Conservation (phyloP, 176 grass and related monocot species). For the Oryza meridionalis region DNA sequence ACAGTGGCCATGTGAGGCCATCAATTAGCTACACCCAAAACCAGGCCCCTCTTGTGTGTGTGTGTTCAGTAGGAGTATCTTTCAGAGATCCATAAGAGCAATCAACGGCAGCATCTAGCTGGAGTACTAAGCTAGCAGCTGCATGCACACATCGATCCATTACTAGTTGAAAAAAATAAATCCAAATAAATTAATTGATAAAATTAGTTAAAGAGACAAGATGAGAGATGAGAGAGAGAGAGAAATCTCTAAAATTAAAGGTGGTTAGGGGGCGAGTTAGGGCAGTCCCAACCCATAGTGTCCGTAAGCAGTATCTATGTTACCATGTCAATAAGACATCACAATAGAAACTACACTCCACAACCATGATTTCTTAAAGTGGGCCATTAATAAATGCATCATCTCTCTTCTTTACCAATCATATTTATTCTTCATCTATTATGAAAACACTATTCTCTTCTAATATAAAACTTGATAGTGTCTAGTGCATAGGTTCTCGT, state of each 20-base stretch:
- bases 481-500: too few species aligned
- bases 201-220: not conserved
- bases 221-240: too few species aligned
- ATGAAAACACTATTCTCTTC: too few species aligned
- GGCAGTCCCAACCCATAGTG: too few species aligned
- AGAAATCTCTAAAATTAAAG: not conserved
- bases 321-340: too few species aligned
- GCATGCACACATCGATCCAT: not conserved
- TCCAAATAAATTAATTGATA: not conserved
- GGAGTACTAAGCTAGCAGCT: not conserved
- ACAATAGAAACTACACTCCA: too few species aligned
- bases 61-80: not conserved
- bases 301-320: too few species aligned
- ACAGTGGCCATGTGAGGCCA: conserved; percentile 50
- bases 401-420: too few species aligned
- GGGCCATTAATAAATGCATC: too few species aligned
- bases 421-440: too few species aligned
- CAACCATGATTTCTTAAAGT: too few species aligned
- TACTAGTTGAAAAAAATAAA: not conserved
- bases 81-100: conserved; percentile 32
- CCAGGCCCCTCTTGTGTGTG: not conserved
- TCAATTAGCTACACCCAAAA: not conserved
- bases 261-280: not conserved
- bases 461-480: too few species aligned
- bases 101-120: conserved; percentile 31